Percentiles rank a stretch among this genome's conserved stretches.
Conservation (phyloP, 305 asterid genomes). For the Ruellia speciosa region DNA sequence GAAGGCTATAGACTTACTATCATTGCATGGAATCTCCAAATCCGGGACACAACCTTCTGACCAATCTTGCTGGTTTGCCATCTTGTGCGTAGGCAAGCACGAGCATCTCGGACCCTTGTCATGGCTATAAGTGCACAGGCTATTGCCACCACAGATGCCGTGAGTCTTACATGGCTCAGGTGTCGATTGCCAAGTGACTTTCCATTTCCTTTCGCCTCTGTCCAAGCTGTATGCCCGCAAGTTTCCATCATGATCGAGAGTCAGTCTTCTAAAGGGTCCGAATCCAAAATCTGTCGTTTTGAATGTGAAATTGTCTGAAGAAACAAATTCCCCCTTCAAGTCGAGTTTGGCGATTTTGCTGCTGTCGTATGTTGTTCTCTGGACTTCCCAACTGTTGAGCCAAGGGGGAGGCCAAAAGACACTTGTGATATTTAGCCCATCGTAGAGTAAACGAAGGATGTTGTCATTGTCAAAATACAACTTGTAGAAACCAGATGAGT, state of each 20-base stretch:
- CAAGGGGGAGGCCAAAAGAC: conserved; percentile 38
- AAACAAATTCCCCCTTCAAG: conserved; percentile 20
- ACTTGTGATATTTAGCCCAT: conserved; percentile 23
- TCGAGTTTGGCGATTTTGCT: conserved; percentile 31
- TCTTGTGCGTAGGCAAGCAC: conserved; percentile 26
- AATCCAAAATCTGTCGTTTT: conserved; percentile 24
- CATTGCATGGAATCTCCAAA: conserved; percentile 14
- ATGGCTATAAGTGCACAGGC: conserved; percentile 20
- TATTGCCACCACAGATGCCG: conserved; percentile 29
- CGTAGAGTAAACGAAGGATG: conserved; percentile 26
- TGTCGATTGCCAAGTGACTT: conserved; percentile 25
- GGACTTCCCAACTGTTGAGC: conserved; percentile 23
- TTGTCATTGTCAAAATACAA: conserved; percentile 34
- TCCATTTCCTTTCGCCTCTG: conserved; percentile 18
- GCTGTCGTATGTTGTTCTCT: conserved; percentile 27
- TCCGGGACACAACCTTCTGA: conserved; percentile 32
- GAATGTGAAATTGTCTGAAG: conserved; percentile 15
- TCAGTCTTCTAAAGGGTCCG: conserved; percentile 23
- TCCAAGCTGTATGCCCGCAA: conserved; percentile 25
- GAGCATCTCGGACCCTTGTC: conserved; percentile 19
- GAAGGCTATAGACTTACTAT: conserved; percentile 4
- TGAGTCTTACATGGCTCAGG: conserved; percentile 23
- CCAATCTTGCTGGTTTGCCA: conserved; percentile 24
- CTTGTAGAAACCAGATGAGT: conserved; percentile 35
- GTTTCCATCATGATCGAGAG: conserved; percentile 28